Base-by-base conservation (phyloP, 2,329 filamentous ascomycete species). In the Venturia carpophila region DNA sequence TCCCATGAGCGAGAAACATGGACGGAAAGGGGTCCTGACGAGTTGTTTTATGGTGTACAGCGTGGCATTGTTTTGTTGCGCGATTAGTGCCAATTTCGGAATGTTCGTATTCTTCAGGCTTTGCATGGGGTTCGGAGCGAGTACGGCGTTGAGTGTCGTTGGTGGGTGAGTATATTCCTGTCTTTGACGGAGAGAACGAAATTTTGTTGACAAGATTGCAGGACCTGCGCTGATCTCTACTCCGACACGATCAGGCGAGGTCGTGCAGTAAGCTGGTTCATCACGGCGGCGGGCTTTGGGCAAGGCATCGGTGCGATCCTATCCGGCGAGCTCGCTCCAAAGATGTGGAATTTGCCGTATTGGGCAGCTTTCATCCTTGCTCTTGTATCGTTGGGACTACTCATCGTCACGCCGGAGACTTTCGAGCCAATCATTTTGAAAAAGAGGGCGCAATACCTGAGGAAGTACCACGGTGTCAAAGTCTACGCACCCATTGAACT, bases 1-100 rank as follows among this genome's bases (percentile, higher is more conserved):
- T 1, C 89, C 89, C 0, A 76, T 92, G 5, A 90, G 86, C 2
- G 90, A 93, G 76, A 78, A 89, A 45, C 84, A 81, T 69, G 90
- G 90, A 45, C 83, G 90, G 37, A 80, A 84, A 43, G 73, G 88
- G 24, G 90, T 92, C 72, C 86, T 86, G 66, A 74, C 90, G 68
- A 86, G 89, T 73, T 85, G 84, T 61, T 80, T 89, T 66, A 84
- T 82, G 5, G 80, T 84, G 60, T 88, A 85, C 7, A 84, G 84
- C 3, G 82, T 81, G 4, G 78, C 80, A 66, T 74, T 74, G 0
- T 66, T 79, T 0, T 78, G 77, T 3, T 71, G 76, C 13, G 77
- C 77, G 0, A 73, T 79, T 24, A 73, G 75, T 66, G 86, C 90
- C 70, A 87, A 87, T 67, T 80, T 92, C 58, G 86, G 87, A 70